A percentile compares a stretch with the other conserved stretches of the same genome.
phyloP scores from a whole-genome alignment of 192 early-diverging fungal genomes.

The Coemansia sp. region DNA sequence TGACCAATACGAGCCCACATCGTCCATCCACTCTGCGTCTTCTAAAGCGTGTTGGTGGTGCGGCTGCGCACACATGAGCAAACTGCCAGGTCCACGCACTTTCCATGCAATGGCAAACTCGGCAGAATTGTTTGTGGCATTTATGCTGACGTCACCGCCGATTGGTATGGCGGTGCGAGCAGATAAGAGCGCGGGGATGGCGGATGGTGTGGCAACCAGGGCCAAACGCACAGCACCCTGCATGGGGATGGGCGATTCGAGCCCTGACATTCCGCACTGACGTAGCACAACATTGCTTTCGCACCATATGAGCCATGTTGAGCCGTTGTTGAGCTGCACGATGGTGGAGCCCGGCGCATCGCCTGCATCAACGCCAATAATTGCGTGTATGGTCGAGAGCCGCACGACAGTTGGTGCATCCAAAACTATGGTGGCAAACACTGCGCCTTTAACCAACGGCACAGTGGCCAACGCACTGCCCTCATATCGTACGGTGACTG shows the following conservation, averaged over 20 bases:
- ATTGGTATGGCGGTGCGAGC: slow-evolving; percentile 24
- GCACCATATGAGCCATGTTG: slow-evolving; percentile 41
- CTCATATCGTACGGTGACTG: slow-evolving; percentile 29
- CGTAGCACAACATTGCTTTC: slow-evolving; percentile 8
- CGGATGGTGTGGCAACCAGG: slow-evolving; percentile 13
- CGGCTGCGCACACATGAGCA: slow-evolving; percentile 36
- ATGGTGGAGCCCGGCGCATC: slow-evolving; percentile 20
- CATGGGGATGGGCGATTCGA: slow-evolving; percentile 9
- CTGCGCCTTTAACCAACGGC: slow-evolving; percentile 47
- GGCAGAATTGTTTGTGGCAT: slow-evolving; percentile 3
- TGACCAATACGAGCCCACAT: slow-evolving; percentile 29
- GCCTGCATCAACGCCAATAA: slow-evolving; percentile 15
- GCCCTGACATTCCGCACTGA: slow-evolving; percentile 13
- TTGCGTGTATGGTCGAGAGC: slow-evolving; percentile 35
- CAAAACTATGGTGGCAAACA: slow-evolving; percentile 39
- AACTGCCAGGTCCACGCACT: slow-evolving; percentile 7
- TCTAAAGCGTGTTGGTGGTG: slow-evolving; percentile 39
- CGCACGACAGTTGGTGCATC: slow-evolving; percentile 4
- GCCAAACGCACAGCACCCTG: slow-evolving; percentile 46
- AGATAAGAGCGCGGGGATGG: slow-evolving; percentile 17
- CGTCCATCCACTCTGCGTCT: slow-evolving; percentile 9
- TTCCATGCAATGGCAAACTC: slow-evolving; percentile 21
- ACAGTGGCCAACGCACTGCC: not conserved
- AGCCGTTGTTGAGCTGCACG: slow-evolving; percentile 35
- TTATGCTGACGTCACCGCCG: slow-evolving; percentile 29